phyloP scores from a whole-genome alignment of 2,329 filamentous ascomycete species.

The Chaetomium sp. region DNA sequence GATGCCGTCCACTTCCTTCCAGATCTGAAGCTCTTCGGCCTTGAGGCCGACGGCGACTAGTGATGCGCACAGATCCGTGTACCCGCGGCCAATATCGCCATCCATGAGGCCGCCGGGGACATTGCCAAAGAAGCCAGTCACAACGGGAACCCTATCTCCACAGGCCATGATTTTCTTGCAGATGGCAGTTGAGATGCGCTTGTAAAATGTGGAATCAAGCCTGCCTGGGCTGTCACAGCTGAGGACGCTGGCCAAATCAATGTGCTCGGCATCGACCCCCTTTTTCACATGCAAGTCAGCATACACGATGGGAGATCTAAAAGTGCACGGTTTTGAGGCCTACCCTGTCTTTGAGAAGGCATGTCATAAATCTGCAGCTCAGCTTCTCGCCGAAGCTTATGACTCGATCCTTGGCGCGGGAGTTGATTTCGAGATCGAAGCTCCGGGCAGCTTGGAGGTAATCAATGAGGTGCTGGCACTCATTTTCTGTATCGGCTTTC shows the following conservation, averaged over 20 bases:
- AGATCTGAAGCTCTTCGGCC: constrained; percentile 87
- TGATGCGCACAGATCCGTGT: constrained; percentile 93
- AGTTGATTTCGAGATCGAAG: constrained; percentile 69
- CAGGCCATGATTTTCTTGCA: constrained; percentile 59
- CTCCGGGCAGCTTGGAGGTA: constrained; percentile 59
- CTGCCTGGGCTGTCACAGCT: constrained; percentile 55
- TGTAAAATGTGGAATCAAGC: constrained; percentile 65
- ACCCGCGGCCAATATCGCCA: constrained; percentile 83
- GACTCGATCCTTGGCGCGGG: constrained; percentile 76
- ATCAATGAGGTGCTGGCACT: constrained; percentile 75
- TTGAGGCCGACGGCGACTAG: constrained; percentile 82
- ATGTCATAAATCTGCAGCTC: constrained; percentile 86
- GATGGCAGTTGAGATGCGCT: constrained; percentile 54
- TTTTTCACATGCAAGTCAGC: constrained; percentile 34
- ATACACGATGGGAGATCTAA: not conserved
- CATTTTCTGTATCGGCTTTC: constrained; percentile 60
- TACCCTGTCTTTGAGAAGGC: constrained; percentile 69
- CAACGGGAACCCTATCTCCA: constrained; percentile 62
- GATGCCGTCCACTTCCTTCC: constrained; percentile 86
- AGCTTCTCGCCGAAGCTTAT: constrained; percentile 95
- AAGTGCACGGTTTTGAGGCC: constrained; percentile 5
- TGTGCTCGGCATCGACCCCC: constrained; percentile 79
- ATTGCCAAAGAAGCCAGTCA: constrained; percentile 92
- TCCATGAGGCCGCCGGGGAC: constrained; percentile 87
- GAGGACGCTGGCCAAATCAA: constrained; percentile 80